Base-by-base conservation (phyloP, 371 early-diverging fungal genomes). In the Apophysomyces sp. region DNA sequence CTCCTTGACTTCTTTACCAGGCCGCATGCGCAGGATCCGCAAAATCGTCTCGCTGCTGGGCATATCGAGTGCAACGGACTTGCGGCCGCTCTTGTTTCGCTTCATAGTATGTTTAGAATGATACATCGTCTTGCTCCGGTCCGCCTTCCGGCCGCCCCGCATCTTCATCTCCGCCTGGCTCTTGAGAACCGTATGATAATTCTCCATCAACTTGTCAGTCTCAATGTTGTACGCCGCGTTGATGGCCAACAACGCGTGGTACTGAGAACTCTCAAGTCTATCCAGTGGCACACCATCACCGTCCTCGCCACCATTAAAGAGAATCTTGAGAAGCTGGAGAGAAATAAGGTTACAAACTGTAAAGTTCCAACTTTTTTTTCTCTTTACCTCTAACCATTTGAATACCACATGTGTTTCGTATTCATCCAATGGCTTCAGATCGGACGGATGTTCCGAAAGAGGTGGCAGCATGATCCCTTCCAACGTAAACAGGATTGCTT, bases 251-350 rank as follows among this genome's bases (percentile, higher is more conserved):
- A 92, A 76, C 32, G 88, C 87, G 29, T 78, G 73, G 75, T 94
- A 96, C 72, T 90, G 89, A 4, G 84, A 76, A 34, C 80, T 90
- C 63, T 92, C 94, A 1, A 97, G 78, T 18, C 83, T 80, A 3
- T 88, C 86, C 41, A 84, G 59, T 0, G 94, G 82, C 29, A 94
- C 80, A 1, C 90, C 92, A 63, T 96, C 89, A 8, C 89, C 91
- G 37, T 88, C 90, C 55, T 91, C 92, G 54, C 93, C 96, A 51
- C 94, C 97, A 59, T 94, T 88, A 71, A 96, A 89, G 62, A 94
- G 89, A 34, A 93, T 77, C 68, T 90, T 89, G 34, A 97, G 83
- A 32, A 93, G 84, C 77, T 91, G 71, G 18, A 70, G 44, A 52
- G 68, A 76, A 30, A 26, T 28, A 59, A 8, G 16, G 37, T 37